Evolutionary conservation across 805 yeast species (phyloP).

Genomic region (Wickerhamomyces strasburgensis): DNA sequence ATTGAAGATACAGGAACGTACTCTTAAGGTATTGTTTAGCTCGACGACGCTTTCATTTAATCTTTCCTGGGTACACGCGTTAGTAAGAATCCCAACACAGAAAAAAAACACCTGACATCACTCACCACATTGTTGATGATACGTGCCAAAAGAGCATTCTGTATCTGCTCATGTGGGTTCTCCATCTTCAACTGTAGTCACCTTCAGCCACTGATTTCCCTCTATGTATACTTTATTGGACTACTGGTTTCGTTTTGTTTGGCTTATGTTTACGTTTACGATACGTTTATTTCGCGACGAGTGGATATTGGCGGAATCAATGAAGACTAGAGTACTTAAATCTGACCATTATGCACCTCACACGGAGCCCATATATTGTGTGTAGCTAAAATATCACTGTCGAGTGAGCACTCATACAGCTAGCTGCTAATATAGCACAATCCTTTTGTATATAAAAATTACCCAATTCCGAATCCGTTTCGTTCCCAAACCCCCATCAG

Average conservation of each 20-base stretch:
- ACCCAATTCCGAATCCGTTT: too few species aligned
- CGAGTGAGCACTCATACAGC: too few species aligned
- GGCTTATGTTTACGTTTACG: too few species aligned
- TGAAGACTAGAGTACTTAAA: background rate
- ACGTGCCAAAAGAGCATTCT: slow-evolving; percentile 67
- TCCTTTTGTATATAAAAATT: too few species aligned
- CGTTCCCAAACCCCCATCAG: background rate
- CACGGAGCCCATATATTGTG: too few species aligned
- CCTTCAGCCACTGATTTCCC: too few species aligned
- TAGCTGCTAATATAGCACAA: too few species aligned
- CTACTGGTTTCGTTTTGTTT: background rate
- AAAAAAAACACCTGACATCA: slow-evolving; percentile 11
- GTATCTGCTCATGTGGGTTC: slow-evolving; percentile 82
- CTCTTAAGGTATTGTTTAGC: slow-evolving; percentile 55
- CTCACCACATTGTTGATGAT: slow-evolving; percentile 73
- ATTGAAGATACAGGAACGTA: slow-evolving; percentile 12
- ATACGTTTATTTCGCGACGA: too few species aligned
- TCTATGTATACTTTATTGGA: background rate
- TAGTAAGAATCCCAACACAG: slow-evolving; percentile 1
- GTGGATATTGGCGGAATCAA: too few species aligned
- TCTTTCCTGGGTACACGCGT: slow-evolving; percentile 41
- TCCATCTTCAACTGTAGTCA: too few species aligned
- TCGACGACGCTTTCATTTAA: slow-evolving; percentile 66
- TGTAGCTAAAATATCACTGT: too few species aligned
- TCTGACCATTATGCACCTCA: background rate